These are phyloP conservation scores for Blastobotrys ciferrii DNA, from an alignment of 1,139 yeast species.

Conservation along the genomic window DNA sequence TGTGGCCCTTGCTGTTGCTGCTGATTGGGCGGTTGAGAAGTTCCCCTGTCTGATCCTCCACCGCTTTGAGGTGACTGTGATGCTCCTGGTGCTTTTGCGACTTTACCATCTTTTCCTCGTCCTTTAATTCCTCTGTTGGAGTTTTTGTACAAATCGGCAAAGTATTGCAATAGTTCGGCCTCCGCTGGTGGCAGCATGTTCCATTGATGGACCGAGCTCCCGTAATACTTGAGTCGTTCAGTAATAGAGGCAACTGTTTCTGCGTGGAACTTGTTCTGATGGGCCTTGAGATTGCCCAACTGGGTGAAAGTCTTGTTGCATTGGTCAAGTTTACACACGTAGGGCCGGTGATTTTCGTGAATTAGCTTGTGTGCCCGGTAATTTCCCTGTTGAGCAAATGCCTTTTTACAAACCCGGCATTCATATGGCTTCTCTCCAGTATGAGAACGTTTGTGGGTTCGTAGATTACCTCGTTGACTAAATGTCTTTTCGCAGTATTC, in stretches of 20 bases:
- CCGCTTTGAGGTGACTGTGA: neutral
- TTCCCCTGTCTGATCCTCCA: slow-evolving; percentile 1
- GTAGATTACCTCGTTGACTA: slow-evolving; percentile 88
- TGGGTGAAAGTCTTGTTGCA: slow-evolving; percentile 89
- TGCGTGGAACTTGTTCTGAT: slow-evolving; percentile 84
- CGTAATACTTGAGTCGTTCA: slow-evolving; percentile 35
- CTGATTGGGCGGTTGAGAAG: slow-evolving; percentile 9
- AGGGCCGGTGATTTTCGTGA: slow-evolving; percentile 78
- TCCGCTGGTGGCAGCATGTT: slow-evolving; percentile 57
- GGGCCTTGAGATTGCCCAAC: slow-evolving; percentile 88
- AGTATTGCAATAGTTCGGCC: slow-evolving; percentile 66
- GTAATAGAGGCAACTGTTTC: slow-evolving; percentile 67
- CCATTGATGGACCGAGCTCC: slow-evolving; percentile 19
- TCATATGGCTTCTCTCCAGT: slow-evolving; percentile 88
- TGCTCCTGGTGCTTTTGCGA: slow-evolving; percentile 12
- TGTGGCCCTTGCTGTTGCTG: slow-evolving; percentile 11
- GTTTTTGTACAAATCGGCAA: slow-evolving; percentile 78
- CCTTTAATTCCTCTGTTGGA: slow-evolving; percentile 90
- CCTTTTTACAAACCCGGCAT: slow-evolving; percentile 69
- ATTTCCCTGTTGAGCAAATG: slow-evolving; percentile 86
- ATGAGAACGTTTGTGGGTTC: slow-evolving; percentile 79
- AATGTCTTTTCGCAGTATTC: slow-evolving; percentile 70
- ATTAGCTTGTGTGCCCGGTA: slow-evolving; percentile 82
- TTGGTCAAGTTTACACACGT: slow-evolving; percentile 71
- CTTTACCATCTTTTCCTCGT: slow-evolving; percentile 59